These are phyloP conservation scores for Fusarium tjaetaba DNA, from an alignment of 2,329 filamentous ascomycete genomes.

Conservation along the genomic window DNA sequence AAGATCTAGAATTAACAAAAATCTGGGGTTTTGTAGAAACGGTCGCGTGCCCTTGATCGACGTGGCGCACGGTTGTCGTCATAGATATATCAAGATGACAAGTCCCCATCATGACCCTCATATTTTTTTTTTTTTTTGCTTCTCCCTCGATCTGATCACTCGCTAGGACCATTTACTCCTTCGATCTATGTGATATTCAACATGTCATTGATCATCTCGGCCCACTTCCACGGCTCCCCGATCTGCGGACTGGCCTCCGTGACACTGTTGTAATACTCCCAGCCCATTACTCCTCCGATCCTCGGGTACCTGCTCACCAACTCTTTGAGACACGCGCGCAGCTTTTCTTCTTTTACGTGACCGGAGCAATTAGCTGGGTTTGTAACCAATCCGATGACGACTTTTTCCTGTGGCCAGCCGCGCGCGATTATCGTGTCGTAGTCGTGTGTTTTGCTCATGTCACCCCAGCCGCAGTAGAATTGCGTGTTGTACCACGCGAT, in stretches of 20 bases:
- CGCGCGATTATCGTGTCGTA: slow-evolving; percentile 60
- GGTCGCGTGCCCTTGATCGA: slow-evolving; percentile 10
- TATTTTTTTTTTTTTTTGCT: neutral
- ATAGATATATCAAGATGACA: slow-evolving; percentile 22
- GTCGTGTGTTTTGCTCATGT: slow-evolving; percentile 52
- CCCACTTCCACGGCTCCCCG: slow-evolving; percentile 79
- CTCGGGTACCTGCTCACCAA: slow-evolving; percentile 63
- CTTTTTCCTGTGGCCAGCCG: slow-evolving; percentile 75
- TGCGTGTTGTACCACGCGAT: slow-evolving; percentile 88
- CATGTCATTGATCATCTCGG: slow-evolving; percentile 50
- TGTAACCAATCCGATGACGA: slow-evolving; percentile 83
- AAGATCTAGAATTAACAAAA: neutral
- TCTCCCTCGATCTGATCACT: neutral
- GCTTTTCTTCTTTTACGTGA: slow-evolving; percentile 56
- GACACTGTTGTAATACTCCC: slow-evolving; percentile 88
- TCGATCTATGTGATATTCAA: slow-evolving; percentile 16
- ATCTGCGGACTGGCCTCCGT: slow-evolving; percentile 46
- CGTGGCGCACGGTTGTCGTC: slow-evolving; percentile 29
- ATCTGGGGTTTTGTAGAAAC: slow-evolving; percentile 19
- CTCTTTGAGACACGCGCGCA: slow-evolving; percentile 53
- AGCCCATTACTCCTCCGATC: slow-evolving; percentile 89
- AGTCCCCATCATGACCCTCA: slow-evolving; percentile 9
- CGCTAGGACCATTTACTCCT: slow-evolving; percentile 9
- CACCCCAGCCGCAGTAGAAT: slow-evolving; percentile 89
- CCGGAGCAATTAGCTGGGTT: slow-evolving; percentile 73